phyloP scores from a whole-genome alignment of 306 rosid species.

The Neltuma alba region DNA sequence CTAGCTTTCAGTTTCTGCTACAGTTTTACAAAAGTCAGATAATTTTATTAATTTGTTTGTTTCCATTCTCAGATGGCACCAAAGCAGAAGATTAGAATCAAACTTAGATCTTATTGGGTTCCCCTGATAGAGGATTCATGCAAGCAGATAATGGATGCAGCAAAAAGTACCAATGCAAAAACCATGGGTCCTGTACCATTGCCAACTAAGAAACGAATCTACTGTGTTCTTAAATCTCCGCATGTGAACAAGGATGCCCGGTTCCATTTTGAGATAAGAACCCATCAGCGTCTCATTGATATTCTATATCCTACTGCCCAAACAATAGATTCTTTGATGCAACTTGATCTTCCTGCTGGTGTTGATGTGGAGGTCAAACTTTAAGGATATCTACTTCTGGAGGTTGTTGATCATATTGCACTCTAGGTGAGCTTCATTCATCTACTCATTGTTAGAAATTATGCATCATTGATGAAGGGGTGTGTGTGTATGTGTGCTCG shows the following conservation, averaged over 20 bases:
- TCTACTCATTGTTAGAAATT: background rate
- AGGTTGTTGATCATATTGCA: constrained; percentile 12
- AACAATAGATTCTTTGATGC: constrained; percentile 95
- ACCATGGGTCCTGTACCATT: constrained; percentile 99
- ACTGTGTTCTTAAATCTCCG: constrained; percentile 90
- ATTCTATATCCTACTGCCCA: constrained; percentile 94
- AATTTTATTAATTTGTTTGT: constrained; percentile 28
- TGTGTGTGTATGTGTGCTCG: too few species aligned
- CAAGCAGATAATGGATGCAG: constrained; percentile 97
- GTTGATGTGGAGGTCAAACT: constrained; percentile 99
- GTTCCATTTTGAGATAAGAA: constrained; percentile 90
- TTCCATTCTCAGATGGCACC: constrained; percentile 72
- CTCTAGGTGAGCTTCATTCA: constrained; percentile 8
- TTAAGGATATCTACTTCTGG: constrained; percentile 39
- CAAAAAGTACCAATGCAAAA: constrained; percentile 89
- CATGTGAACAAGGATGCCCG: constrained; percentile 95
- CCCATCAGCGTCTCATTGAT: constrained; percentile 98
- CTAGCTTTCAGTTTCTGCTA: background rate
- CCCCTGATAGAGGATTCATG: constrained; percentile 94
- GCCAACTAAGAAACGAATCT: constrained; percentile 84
- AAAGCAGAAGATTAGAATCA: constrained; percentile 94
- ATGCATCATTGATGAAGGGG: background rate
- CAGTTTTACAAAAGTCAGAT: background rate
- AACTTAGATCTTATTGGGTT: constrained; percentile 94
- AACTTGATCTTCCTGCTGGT: constrained; percentile 96